These are phyloP conservation scores for Plasmodium knowlesi DNA, from an alignment of 169 alveolate genomes.

Conservation along the genomic window DNA sequence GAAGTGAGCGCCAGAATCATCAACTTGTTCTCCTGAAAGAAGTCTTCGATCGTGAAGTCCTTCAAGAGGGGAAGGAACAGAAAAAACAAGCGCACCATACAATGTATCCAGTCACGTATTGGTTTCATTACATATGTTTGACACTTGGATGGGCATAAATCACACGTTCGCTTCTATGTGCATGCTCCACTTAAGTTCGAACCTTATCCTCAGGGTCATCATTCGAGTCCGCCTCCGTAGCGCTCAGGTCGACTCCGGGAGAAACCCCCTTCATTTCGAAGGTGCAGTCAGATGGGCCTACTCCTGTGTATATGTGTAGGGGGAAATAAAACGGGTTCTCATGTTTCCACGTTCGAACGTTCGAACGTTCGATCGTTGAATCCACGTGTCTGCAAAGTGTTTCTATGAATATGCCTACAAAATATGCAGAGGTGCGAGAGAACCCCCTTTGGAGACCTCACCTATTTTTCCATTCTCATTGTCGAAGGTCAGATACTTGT, in stretches of 20 bases:
- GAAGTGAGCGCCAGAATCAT: not conserved
- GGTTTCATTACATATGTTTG: not conserved
- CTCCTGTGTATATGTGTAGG: not conserved
- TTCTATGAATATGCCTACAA: not conserved
- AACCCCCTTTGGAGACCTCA: not conserved
- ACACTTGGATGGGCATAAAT: not conserved
- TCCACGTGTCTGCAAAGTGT: not conserved
- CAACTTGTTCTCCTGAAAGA: not conserved
- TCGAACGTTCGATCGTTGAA: no score
- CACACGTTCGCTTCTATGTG: not conserved
- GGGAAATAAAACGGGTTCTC: not conserved
- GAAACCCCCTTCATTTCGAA: not conserved
- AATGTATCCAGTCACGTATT: not conserved
- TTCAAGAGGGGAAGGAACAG: not conserved
- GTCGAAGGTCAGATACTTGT: slow-evolving; percentile 50
- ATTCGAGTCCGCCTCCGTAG: not conserved
- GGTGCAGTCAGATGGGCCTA: not conserved
- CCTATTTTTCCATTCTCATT: slow-evolving; percentile 46
- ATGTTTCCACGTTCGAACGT: no score
- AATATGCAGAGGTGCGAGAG: not conserved
- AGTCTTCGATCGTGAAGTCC: not conserved
- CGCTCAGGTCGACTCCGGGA: not conserved
- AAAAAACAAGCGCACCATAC: not conserved
- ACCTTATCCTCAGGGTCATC: not conserved
- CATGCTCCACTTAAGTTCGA: not conserved